Conservation (phyloP, 2,329 filamentous ascomycete species). For the Akanthomyces muscarius region DNA sequence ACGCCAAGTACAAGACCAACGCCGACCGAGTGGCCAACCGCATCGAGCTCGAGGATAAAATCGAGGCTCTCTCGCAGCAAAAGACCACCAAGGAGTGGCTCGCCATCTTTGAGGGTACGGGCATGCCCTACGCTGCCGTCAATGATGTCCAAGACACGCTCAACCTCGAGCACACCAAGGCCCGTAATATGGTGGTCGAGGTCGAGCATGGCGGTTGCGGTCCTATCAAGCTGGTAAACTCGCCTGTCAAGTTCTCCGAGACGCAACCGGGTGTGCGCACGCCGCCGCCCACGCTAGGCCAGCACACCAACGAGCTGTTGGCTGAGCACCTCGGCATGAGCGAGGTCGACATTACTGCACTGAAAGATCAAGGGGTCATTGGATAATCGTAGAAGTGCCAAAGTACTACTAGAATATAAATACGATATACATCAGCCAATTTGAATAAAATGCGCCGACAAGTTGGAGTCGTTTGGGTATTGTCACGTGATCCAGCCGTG, state of each 20-base stretch:
- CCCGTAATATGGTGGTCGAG: slow-evolving; percentile 85
- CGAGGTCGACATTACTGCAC: slow-evolving; percentile 52
- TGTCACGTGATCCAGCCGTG: background rate
- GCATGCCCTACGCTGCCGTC: slow-evolving; percentile 88
- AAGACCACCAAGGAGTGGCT: slow-evolving; percentile 89
- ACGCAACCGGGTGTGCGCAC: slow-evolving; percentile 71
- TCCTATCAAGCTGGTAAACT: slow-evolving; percentile 84
- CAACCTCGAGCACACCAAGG: slow-evolving; percentile 77
- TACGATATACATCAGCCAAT: background rate
- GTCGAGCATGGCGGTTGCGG: slow-evolving; percentile 81
- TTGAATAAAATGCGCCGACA: background rate
- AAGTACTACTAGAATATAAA: background rate
- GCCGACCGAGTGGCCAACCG: slow-evolving; percentile 65
- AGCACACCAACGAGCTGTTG: slow-evolving; percentile 81
- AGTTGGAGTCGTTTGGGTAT: background rate
- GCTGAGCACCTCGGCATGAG: slow-evolving; percentile 57
- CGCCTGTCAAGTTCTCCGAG: slow-evolving; percentile 89
- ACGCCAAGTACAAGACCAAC: slow-evolving; percentile 59
- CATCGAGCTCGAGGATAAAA: slow-evolving; percentile 69
- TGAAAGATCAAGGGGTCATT: slow-evolving; percentile 66
- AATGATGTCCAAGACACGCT: slow-evolving; percentile 87
- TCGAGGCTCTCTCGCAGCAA: slow-evolving; percentile 68
- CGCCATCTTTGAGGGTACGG: slow-evolving; percentile 77
- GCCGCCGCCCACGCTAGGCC: slow-evolving; percentile 77
- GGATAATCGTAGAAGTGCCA: slow-evolving; percentile 31